phyloP scores from a whole-genome alignment of 306 rosid species.

The Quercus parvula region DNA sequence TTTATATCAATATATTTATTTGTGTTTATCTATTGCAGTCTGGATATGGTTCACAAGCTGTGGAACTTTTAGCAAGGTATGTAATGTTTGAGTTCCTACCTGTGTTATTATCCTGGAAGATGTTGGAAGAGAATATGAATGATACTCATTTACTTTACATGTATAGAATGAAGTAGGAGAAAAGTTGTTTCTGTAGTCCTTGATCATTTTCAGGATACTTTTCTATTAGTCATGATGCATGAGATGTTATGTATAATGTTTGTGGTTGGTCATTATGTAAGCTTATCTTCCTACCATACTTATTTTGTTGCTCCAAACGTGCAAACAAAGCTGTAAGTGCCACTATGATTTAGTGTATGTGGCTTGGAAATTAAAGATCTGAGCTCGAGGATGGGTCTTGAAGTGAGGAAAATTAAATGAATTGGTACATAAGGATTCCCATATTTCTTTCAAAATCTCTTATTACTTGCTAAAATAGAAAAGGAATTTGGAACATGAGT shows the following conservation, averaged over 20 bases:
- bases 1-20: neutral
- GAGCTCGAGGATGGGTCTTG: neutral
- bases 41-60: constrained; percentile 98
- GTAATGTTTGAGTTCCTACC: constrained; percentile 25
- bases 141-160: neutral
- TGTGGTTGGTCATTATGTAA: neutral
- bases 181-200: neutral
- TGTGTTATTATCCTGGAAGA: neutral
- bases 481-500: neutral
- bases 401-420: neutral
- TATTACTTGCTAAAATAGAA: neutral
- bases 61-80: constrained; percentile 87
- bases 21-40: constrained; percentile 49
- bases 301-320: neutral
- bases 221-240: neutral
- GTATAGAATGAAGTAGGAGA: neutral
- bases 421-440: neutral
- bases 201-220: neutral
- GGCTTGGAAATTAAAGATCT: neutral
- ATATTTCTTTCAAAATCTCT: neutral
- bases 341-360: neutral
- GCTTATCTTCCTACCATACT: neutral
- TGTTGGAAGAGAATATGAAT: neutral
- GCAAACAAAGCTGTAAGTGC: neutral
- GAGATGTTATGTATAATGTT: neutral